Conservation (phyloP, 768 basidiomycete genomes). For the Pleurotus sapidus region DNA sequence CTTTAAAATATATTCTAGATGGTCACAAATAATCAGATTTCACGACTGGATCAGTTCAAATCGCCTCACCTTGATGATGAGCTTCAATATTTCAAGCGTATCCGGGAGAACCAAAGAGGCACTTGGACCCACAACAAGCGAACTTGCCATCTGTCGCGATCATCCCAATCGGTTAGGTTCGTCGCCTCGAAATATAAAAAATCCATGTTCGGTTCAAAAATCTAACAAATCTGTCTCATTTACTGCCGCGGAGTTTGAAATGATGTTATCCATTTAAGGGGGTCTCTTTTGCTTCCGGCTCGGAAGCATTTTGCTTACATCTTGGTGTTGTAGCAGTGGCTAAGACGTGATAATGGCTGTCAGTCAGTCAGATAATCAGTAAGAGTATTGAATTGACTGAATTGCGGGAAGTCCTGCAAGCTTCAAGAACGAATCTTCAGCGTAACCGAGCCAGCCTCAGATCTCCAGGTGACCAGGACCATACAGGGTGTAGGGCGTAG, state of each 20-base stretch:
- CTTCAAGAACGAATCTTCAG: no score
- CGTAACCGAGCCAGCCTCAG: background rate
- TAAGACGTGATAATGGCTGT: no score
- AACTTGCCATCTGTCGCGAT: no score
- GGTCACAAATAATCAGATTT: no score
- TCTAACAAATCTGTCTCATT: background rate
- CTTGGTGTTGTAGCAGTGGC: background rate
- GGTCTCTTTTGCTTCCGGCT: background rate
- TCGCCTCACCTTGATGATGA: no score
- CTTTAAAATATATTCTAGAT: background rate
- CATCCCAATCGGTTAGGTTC: no score
- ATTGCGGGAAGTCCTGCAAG: no score
- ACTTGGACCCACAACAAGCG: no score
- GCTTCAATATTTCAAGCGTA: background rate
- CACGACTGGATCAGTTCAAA: no score
- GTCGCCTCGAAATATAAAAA: no score
- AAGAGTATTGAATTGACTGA: no score
- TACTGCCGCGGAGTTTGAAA: slow-evolving; percentile 2
- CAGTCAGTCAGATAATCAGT: no score
- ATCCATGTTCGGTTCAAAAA: background rate
- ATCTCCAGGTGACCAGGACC: background rate
- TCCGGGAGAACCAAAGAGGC: slow-evolving; percentile 1
- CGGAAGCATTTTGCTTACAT: slow-evolving; percentile 1
- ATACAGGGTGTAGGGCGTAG: background rate
- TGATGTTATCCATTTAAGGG: background rate